Base-by-base conservation (phyloP, 192 early-diverging fungal genomes). In the Umbelopsis sp. region DNA sequence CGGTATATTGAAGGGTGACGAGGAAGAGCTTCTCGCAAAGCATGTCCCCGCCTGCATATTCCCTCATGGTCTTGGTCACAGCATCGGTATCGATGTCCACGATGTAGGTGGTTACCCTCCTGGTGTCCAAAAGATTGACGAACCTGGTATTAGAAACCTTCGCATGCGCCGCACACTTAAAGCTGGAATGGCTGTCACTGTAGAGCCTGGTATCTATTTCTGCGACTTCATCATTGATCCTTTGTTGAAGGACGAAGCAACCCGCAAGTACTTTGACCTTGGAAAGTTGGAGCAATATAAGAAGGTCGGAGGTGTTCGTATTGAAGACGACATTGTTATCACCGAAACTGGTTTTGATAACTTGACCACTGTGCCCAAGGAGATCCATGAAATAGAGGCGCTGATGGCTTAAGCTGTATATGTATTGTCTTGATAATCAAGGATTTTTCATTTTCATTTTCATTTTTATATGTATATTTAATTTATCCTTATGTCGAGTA, bases 141-240 rank as follows among this genome's bases (percentile, higher is more conserved):
- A 72, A 83, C 88, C 71, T 86, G 96, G 62, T 87, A 91, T 82
- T 82, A 83, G 91, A 52, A 87, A 91, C 70, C 81, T 95, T 62
- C 87, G 94, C n/a, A 84, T 92, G 76, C 84, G 92, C 12, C 87
- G 95, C 51, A 75, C 80, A 52, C 82, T 98, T 68, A 81, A 86
- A 43, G 82, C 87, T 17, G 91, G 91, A 24, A 95, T 95, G 94
- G 91, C 89, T 36, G 86, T 97, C 44, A 98, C 96, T 1, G 93
- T 96, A 25, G 96, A 98, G 80, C 96, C 96, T 21, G 96, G 96
- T 4, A 82, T 93, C 74, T 98, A 98, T 77, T 98, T 98, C 83
- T 91, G 94, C 51, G 91, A 93, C 69, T 88, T 85, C 4, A 85
- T 95, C 65, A 83, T 98, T 26, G 84, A 88, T 34, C 77, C 80